Percentiles rank a stretch among this genome's conserved stretches.
Conservation (phyloP, 768 basidiomycete genomes). For the Agaricus bisporus region DNA sequence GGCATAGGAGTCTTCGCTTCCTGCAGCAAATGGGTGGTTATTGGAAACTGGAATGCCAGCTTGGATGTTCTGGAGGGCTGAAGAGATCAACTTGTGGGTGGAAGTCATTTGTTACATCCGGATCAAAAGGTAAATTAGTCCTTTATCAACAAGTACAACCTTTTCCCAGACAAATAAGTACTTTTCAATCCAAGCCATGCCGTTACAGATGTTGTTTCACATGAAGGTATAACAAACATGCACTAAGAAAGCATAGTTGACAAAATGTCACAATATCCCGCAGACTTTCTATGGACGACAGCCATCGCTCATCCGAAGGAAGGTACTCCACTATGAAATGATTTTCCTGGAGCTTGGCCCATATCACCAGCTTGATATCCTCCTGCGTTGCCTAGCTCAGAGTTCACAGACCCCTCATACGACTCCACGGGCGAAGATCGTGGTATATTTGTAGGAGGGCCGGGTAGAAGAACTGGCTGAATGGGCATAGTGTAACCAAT, state of each 20-base stretch:
- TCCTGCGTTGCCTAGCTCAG: slow-evolving; percentile 20
- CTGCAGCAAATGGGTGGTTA: slow-evolving; percentile 40
- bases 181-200: too few species aligned
- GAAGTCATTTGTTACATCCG: slow-evolving; percentile 6
- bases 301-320: slow-evolving; percentile 8
- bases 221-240: too few species aligned
- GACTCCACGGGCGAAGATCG: slow-evolving; percentile 12
- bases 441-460: slow-evolving; percentile 9
- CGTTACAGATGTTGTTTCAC: too few species aligned
- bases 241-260: too few species aligned
- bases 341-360: slow-evolving; percentile 15
- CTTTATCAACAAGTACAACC: background rate
- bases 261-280: too few species aligned
- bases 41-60: slow-evolving; percentile 21
- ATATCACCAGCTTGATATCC: slow-evolving; percentile 19
- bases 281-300: too few species aligned
- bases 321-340: slow-evolving; percentile 17
- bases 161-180: too few species aligned
- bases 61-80: slow-evolving; percentile 7
- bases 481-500: slow-evolving; percentile 64
- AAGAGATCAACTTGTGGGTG: slow-evolving; percentile 3
- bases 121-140: background rate
- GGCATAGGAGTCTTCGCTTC: slow-evolving; percentile 34
- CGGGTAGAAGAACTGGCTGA: slow-evolving; percentile 59
- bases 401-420: background rate